Percentiles rank a stretch among this genome's conserved stretches.
Evolutionary conservation across 768 basidiomycete species (phyloP).

Genomic region (Termitomyces sp.): DNA sequence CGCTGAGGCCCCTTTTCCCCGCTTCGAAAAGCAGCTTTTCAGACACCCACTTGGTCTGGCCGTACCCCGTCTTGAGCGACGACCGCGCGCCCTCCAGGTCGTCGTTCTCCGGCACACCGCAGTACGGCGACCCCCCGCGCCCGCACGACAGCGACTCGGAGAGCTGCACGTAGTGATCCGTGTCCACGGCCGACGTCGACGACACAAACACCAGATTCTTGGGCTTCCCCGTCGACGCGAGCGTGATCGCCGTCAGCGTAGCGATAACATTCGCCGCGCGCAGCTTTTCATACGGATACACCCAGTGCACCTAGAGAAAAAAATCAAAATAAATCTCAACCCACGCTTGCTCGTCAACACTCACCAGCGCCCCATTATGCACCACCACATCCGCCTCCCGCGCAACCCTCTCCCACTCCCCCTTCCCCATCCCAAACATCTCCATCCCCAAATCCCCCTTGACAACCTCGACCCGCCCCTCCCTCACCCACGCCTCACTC

Average conservation of each 20-base stretch:
- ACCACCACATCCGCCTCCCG: conserved; percentile 76
- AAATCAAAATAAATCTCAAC: too few species aligned
- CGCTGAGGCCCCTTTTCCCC: conserved; percentile 75
- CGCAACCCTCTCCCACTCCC: conserved; percentile 62
- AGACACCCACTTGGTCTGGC: conserved; percentile 98
- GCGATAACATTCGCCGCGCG: conserved; percentile 90
- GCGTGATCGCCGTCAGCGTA: conserved; percentile 77
- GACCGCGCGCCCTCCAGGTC: conserved; percentile 79
- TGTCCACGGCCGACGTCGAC: conserved; percentile 92
- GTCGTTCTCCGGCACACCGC: conserved; percentile 83
- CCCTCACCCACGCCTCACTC: conserved; percentile 76
- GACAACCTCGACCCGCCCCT: conserved; percentile 70
- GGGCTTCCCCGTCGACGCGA: conserved; percentile 67
- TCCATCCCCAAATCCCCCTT: conserved; percentile 78
- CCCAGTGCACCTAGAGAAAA: conserved; percentile 79
- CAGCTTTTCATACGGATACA: conserved; percentile 94
- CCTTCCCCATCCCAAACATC: conserved; percentile 64
- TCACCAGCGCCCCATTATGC: conserved; percentile 95
- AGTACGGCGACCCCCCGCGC: conserved; percentile 30
- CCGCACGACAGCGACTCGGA: conserved; percentile 60
- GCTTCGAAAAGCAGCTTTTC: conserved; percentile 94
- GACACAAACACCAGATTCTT: conserved; percentile 90
- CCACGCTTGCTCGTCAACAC: too few species aligned
- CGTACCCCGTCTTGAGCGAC: conserved; percentile 85
- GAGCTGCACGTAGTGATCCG: conserved; percentile 82